Percentiles rank a stretch among this genome's conserved stretches.
These are phyloP conservation scores for Crithidia brevicula DNA, from an alignment of 208 protist species.

Conservation along the genomic window DNA sequence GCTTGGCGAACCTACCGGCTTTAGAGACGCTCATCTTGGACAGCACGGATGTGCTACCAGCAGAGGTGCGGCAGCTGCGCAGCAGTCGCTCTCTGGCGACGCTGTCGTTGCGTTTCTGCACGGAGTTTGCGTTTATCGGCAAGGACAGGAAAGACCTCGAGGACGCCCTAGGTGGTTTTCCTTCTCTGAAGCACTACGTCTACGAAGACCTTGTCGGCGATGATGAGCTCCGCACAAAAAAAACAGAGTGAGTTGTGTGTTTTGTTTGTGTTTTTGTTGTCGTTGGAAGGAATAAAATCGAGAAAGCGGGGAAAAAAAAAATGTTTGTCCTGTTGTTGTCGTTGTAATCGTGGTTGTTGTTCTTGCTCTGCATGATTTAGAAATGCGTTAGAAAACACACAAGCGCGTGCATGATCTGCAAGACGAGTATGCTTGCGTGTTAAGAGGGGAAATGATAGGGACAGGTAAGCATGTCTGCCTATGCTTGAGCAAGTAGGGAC, in stretches of 20 bases:
- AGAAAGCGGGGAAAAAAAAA: too few species aligned
- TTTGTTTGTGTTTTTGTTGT: constrained; percentile 5
- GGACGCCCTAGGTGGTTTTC: constrained; percentile 34
- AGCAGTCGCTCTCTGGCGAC: constrained; percentile 33
- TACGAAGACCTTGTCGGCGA: constrained; percentile 58
- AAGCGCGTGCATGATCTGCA: background rate
- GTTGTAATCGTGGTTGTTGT: too few species aligned
- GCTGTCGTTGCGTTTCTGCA: constrained; percentile 59
- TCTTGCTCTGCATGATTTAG: too few species aligned
- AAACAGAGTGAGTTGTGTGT: background rate
- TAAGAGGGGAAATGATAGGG: background rate
- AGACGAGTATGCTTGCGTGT: background rate
- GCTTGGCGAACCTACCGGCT: constrained; percentile 36
- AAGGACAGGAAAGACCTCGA: constrained; percentile 23
- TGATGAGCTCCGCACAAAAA: constrained; percentile 30
- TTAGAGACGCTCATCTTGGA: constrained; percentile 59
- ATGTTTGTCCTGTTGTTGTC: background rate
- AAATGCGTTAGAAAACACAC: background rate
- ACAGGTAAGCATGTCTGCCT: background rate
- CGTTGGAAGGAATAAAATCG: too few species aligned
- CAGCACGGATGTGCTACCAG: constrained; percentile 51
- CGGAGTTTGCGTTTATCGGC: constrained; percentile 53
- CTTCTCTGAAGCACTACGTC: constrained; percentile 43
- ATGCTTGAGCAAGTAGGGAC: background rate
- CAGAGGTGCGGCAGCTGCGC: constrained; percentile 41